Conservation (phyloP, 257 asterid species). For the Schizonepeta tenuifolia region DNA sequence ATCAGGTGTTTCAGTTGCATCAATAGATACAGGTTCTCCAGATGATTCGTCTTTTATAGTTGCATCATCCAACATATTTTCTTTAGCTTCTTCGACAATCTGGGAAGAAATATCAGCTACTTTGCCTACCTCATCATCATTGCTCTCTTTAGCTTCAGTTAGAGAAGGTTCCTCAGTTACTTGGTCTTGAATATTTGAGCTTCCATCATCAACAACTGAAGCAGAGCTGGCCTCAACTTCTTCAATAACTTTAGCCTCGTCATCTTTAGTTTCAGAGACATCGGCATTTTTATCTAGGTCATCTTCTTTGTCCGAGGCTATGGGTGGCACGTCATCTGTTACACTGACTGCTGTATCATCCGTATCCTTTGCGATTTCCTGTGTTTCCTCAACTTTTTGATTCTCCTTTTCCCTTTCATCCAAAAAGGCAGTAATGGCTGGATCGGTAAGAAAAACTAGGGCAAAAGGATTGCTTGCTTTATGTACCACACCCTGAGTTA, state of each 20-base stretch:
- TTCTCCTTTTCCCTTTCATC: slow-evolving; percentile 63
- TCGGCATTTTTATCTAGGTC: slow-evolving; percentile 31
- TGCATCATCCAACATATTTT: slow-evolving; percentile 34
- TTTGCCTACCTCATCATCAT: slow-evolving; percentile 35
- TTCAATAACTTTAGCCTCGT: slow-evolving; percentile 34
- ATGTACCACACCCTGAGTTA: slow-evolving; percentile 62
- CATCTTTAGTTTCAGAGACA: slow-evolving; percentile 35
- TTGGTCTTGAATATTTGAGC: slow-evolving; percentile 39
- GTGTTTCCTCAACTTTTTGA: slow-evolving; percentile 37
- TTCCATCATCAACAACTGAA: slow-evolving; percentile 37
- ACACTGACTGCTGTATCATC: slow-evolving; percentile 3
- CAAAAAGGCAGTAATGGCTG: slow-evolving; percentile 72
- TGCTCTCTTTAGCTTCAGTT: slow-evolving; percentile 44
- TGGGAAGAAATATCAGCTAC: slow-evolving; percentile 39
- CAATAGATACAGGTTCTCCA: slow-evolving; percentile 31
- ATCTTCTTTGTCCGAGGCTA: slow-evolving; percentile 40
- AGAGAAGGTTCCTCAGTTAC: slow-evolving; percentile 44
- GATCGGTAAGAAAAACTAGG: slow-evolving; percentile 69
- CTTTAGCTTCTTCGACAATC: slow-evolving; percentile 38
- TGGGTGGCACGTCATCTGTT: slow-evolving; percentile 28
- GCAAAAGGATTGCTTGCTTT: slow-evolving; percentile 84
- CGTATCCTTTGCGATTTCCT: slow-evolving; percentile 36
- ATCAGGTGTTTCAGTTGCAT: slow-evolving; percentile 33
- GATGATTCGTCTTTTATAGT: slow-evolving; percentile 36
- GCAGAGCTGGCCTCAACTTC: slow-evolving; percentile 52